Evolutionary conservation across 768 basidiomycete genomes (phyloP).

Genomic region (Naganishia onofrii): DNA sequence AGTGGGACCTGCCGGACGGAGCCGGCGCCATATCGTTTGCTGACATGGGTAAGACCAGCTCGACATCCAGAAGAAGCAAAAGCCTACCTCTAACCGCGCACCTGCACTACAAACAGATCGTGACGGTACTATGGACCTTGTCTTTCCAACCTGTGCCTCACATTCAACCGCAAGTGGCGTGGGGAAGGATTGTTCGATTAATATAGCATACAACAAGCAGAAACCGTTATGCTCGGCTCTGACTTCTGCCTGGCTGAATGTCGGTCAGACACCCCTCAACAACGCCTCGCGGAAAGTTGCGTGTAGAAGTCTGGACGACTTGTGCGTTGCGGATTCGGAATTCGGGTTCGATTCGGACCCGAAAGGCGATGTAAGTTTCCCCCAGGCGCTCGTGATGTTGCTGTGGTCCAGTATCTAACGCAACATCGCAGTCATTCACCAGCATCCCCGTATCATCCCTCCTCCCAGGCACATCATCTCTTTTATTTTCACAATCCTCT

Average conservation of each 20-base stretch:
- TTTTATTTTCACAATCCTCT: slow-evolving; percentile 53
- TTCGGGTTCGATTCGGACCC: slow-evolving; percentile 70
- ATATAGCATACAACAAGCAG: slow-evolving; percentile 91
- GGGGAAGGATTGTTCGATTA: slow-evolving; percentile 74
- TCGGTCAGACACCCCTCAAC: background rate
- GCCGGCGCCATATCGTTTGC: slow-evolving; percentile 79
- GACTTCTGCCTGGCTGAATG: slow-evolving; percentile 9
- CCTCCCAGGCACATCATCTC: slow-evolving; percentile 53
- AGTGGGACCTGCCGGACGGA: slow-evolving; percentile 69
- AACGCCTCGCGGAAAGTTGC: background rate
- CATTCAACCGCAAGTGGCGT: slow-evolving; percentile 69
- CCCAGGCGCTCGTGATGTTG: slow-evolving; percentile 25
- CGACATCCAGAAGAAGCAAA: background rate
- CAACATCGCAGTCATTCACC: slow-evolving; percentile 60
- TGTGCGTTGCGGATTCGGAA: slow-evolving; percentile 75
- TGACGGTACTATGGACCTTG: slow-evolving; percentile 93
- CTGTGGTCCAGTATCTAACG: background rate
- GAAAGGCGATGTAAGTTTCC: slow-evolving; percentile 55
- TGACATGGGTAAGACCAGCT: slow-evolving; percentile 69
- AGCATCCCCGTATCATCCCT: slow-evolving; percentile 66
- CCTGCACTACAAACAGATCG: slow-evolving; percentile 59
- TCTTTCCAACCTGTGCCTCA: slow-evolving; percentile 77
- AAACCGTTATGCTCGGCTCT: slow-evolving; percentile 70
- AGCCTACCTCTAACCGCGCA: background rate
- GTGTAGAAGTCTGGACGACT: slow-evolving; percentile 54